Evolutionary conservation across 441 rosid species (phyloP).

Genomic region (Bruguiera hainesii): DNA sequence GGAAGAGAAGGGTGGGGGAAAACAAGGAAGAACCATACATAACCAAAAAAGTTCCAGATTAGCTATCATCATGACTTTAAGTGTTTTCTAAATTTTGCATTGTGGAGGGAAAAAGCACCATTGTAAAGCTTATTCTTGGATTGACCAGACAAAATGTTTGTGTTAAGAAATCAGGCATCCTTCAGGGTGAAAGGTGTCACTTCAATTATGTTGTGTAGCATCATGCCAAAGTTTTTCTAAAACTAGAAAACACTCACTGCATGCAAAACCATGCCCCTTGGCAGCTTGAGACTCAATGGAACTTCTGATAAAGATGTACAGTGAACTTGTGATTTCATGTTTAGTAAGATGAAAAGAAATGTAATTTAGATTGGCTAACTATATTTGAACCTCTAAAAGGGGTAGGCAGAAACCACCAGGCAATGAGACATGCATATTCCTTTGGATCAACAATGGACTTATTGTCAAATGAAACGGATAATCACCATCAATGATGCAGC

Average conservation of each 20-base stretch:
- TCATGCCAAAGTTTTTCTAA: too few species aligned
- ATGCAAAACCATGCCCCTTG: too few species aligned
- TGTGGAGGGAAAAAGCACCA: background rate
- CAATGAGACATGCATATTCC: too few species aligned
- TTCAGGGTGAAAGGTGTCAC: slow-evolving; percentile 1
- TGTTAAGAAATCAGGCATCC: background rate
- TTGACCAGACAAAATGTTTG: too few species aligned
- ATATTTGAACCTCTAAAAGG: too few species aligned
- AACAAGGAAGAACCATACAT: too few species aligned
- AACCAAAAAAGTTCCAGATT: too few species aligned
- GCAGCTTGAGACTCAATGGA: background rate
- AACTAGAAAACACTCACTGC: too few species aligned
- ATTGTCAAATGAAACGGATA: background rate
- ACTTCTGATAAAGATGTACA: background rate
- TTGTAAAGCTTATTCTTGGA: background rate
- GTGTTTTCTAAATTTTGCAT: background rate
- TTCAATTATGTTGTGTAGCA: background rate
- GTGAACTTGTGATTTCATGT: background rate
- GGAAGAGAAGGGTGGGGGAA: too few species aligned
- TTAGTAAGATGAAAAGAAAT: background rate
- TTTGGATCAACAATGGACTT: background rate
- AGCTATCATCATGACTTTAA: too few species aligned
- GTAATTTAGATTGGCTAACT: too few species aligned
- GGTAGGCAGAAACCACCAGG: too few species aligned
- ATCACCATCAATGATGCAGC: background rate